phyloP scores from a whole-genome alignment of 257 asterid species.

The Marsdenia floribunda region DNA sequence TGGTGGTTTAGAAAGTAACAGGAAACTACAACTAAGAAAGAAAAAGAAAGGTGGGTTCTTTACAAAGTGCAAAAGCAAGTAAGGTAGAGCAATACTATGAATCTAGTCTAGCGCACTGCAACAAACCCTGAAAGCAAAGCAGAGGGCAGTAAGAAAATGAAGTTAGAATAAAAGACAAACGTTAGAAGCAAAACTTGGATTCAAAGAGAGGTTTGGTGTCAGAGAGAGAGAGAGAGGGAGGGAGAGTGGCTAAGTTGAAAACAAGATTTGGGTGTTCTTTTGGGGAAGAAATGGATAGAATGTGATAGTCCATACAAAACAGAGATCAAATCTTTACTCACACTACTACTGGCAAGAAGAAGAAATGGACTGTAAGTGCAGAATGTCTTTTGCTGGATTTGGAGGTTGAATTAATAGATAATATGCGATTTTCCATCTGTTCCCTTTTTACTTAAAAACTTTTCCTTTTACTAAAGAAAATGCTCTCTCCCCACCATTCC shows the following conservation, averaged over 20 bases:
- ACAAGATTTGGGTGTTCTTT: conserved; percentile 1
- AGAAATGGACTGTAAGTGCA: background rate
- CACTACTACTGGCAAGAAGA: background rate
- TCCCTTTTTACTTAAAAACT: background rate
- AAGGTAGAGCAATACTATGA: conserved; percentile 34
- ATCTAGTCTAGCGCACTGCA: conserved; percentile 32
- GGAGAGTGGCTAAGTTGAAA: conserved; percentile 7
- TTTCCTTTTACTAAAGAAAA: background rate
- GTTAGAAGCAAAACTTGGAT: conserved; percentile 43
- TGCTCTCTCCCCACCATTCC: too few species aligned
- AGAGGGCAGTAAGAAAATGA: conserved; percentile 23
- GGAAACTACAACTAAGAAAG: conserved; percentile 14
- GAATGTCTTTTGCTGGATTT: background rate
- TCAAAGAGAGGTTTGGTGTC: conserved; percentile 48
- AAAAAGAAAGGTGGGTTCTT: background rate
- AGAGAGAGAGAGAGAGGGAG: conserved; percentile 23
- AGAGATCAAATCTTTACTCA: conserved; percentile 7
- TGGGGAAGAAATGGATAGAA: conserved; percentile 4
- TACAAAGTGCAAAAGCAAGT: background rate
- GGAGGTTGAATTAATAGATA: conserved; percentile 6
- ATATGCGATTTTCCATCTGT: conserved; percentile 7
- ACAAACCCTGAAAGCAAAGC: conserved; percentile 42
- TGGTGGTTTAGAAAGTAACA: conserved; percentile 12
- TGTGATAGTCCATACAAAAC: background rate
- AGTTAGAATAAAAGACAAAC: conserved; percentile 11